Evolutionary conservation across 768 basidiomycete species (phyloP).

Genomic region (Lactarius trivialis): DNA sequence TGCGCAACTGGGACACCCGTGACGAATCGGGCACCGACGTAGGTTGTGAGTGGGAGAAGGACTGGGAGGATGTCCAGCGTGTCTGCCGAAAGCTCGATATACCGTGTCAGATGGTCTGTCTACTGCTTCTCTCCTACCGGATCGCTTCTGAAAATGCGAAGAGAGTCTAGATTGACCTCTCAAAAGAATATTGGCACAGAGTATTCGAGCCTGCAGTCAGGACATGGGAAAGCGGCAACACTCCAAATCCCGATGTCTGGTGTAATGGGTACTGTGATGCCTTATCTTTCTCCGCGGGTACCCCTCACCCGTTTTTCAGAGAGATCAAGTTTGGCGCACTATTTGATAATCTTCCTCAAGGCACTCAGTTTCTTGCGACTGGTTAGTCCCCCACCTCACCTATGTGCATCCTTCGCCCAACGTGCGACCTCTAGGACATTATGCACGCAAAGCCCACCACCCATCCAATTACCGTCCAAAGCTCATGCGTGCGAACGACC

Average conservation of each 20-base stretch:
- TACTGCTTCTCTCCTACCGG: not conserved
- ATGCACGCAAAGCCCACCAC: conserved; percentile 59
- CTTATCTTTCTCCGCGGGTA: not conserved
- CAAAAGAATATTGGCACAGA: conserved; percentile 81
- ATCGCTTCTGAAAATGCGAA: conserved; percentile 1
- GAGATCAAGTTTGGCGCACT: conserved; percentile 91
- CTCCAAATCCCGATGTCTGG: conserved; percentile 90
- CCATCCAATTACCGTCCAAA: conserved; percentile 28
- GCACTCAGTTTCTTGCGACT: conserved; percentile 68
- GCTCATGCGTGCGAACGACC: conserved; percentile 44
- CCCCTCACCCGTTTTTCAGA: conserved; percentile 33
- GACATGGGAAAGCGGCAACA: conserved; percentile 70
- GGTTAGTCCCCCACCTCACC: conserved; percentile 37
- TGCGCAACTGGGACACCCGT: conserved; percentile 93
- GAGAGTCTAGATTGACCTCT: conserved; percentile 67
- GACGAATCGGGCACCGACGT: conserved; percentile 72
- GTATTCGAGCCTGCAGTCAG: conserved; percentile 85
- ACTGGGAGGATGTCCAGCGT: conserved; percentile 84
- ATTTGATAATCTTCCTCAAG: conserved; percentile 48
- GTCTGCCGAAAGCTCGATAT: conserved; percentile 71
- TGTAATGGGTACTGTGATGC: conserved; percentile 64
- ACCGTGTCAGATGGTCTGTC: conserved; percentile 63
- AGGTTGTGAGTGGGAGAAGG: conserved; percentile 95
- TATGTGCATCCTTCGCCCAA: not conserved
- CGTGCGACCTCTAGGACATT: conserved; percentile 57